Base-by-base conservation (phyloP, 2,329 filamentous ascomycete genomes). In the Epichloe typhina region DNA sequence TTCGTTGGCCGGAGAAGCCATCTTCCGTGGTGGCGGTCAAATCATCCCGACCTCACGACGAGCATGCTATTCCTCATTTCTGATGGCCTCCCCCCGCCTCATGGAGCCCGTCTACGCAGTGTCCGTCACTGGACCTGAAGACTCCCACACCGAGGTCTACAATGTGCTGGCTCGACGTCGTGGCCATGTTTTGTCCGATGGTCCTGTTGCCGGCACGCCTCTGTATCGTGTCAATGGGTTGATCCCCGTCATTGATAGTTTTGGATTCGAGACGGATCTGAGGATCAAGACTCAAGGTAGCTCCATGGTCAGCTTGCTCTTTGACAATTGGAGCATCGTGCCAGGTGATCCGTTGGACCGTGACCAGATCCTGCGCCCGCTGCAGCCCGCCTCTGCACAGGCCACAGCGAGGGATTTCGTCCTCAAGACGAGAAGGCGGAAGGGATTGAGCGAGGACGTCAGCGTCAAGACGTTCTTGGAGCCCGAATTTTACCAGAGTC, bases 21-120 rank as follows among this genome's bases (percentile, higher is more conserved):
- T 98, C 63, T 95, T 89, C 74, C 82, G 93, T 48, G 93, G 93
- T 52, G 91, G 91, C 58, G 93, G 93, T 43, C 93, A 98, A 67
- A 94, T 98, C 63, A 98, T 98, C 64, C 93, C 93, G 44, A 97
- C 93, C 1, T 84, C 90, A 52, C 84, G 93, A 50, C 81, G 93
- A 51, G 89, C 93, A 11, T 91, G 93, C 68, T 98, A 98, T 69
- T 91, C 86, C 6, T 93, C 88, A 15, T 98, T 98, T 74, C 75
- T 98, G 46, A 96, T 97, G 88, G 91, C 93, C 3, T 93, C 88
- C 93, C 26, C 82, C 31, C 82, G 93, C 44, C 77, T 98, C 33
- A 97, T 98, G 90, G 93, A 98, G 68, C 93, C 93, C 1, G 79
- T 97, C 44, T 98, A 96, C 70, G 80, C 84, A 4, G 91, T 91